Evolutionary conservation across 1,284 basidiomycete species (phyloP).

Genomic region (Apiotrichum gamsii): DNA sequence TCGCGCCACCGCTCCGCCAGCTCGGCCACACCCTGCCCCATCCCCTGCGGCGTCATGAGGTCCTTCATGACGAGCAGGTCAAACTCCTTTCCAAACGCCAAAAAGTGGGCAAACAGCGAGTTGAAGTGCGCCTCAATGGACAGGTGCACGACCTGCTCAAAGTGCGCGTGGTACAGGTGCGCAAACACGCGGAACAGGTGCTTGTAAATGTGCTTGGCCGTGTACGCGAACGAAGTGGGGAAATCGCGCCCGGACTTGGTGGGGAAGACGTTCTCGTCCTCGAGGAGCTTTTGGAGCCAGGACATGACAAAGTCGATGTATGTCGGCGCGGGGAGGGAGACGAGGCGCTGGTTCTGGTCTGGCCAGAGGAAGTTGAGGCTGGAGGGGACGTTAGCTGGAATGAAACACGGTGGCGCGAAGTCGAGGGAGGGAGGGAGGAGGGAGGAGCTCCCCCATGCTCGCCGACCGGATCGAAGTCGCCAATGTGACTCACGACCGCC

Average conservation of each 20-base stretch:
- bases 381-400: background rate
- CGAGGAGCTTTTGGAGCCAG: conserved; percentile 89
- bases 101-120: conserved; percentile 93
- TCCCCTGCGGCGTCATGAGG: conserved; percentile 48
- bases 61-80: conserved; percentile 85
- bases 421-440: too few relatives aligned
- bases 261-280: conserved; percentile 89
- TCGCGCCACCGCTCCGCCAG: conserved; percentile 88
- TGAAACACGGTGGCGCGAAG: too few relatives aligned
- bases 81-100: conserved; percentile 77
- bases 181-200: conserved; percentile 96
- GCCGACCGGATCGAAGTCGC: background rate
- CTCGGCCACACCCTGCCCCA: conserved; percentile 58
- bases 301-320: conserved; percentile 99
- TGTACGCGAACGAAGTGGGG: conserved; percentile 78
- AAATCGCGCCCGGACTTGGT: conserved; percentile 95
- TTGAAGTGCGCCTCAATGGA: conserved; percentile 96
- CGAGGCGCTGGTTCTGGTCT: conserved; percentile 87
- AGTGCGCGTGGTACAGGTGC: conserved; percentile 95
- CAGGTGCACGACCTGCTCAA: conserved; percentile 80
- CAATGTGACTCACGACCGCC: conserved; percentile 59
- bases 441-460: too few relatives aligned
- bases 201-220: conserved; percentile 92
- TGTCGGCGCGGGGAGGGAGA: conserved; percentile 87
- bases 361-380: conserved; percentile 98